Base-by-base conservation (phyloP, 768 basidiomycete species). In the Trichaptum fuscoviolaceum region DNA sequence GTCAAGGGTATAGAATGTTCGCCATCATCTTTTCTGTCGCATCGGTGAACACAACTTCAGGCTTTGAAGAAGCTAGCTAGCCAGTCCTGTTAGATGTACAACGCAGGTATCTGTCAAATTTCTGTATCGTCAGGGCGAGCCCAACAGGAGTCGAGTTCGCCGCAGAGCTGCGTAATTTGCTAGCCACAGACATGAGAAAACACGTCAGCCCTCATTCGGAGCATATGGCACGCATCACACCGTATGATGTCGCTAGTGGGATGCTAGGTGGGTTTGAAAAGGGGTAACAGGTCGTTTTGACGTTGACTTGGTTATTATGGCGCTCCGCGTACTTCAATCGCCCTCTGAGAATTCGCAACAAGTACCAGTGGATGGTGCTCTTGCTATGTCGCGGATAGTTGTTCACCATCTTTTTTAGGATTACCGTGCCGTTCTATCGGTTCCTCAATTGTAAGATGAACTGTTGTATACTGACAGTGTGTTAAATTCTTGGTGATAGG, bases 21-120 rank as follows among this genome's bases (percentile, higher is more conserved):
- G 79, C n/a, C 26, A 66, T 61, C 57, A 30, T 42, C 18, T 59
- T 20, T 24, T 64, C 63, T 59, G 65, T 18, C 12, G 26, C 36
- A 15, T 30, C 30, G 8, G 30, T 8, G 35, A 66, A 57, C 18
- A 66, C 36, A 10, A 15, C 20, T 1, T 0, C 68, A 86, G 89
- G 89, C 73, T 93, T 96, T 67, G 93, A 95, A 72, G 90, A 93
- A 71, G 94, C 94, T 1, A 89, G 87, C 70, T 89, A 93, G 70
- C 94, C 93, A 0, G 87, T 83, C 1, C 77, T 93, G 17, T 85
- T 90, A 0, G 93, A 93, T 66, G 77, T 84, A 57, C 87, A 96
- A 69, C 85, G 91, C 62, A 80, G 87, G 65, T 87, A 88, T 67
- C 77, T 96, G 15, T 84, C 96, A 24, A 88, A 92, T 68, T 96